Evolutionary conservation across 2,329 filamentous ascomycete species (phyloP).

Genomic region (Ophiobolus disseminans): DNA sequence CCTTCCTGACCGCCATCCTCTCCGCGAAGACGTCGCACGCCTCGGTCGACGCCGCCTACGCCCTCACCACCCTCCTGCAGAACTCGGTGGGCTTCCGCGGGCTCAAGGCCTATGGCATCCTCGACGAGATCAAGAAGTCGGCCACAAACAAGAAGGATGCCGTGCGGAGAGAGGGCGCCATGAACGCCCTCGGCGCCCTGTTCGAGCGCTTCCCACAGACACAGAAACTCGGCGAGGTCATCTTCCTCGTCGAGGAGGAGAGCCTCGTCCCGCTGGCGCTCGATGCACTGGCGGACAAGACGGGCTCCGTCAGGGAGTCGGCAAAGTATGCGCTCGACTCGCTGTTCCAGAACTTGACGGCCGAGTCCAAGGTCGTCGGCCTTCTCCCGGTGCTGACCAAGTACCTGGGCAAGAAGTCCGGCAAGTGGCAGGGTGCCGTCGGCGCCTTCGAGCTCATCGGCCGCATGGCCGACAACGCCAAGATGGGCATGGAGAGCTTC

Average conservation of each 20-base stretch:
- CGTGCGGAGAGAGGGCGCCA: constrained; percentile 83
- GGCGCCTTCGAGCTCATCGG: constrained; percentile 85
- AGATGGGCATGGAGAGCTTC: constrained; percentile 81
- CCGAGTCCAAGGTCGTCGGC: constrained; percentile 83
- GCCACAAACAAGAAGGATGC: constrained; percentile 94
- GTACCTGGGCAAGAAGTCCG: constrained; percentile 83
- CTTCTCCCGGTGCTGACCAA: constrained; percentile 76
- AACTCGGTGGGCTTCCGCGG: constrained; percentile 71
- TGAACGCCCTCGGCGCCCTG: constrained; percentile 92
- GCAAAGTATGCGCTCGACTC: constrained; percentile 94
- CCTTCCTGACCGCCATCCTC: constrained; percentile 54
- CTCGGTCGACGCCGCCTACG: constrained; percentile 69
- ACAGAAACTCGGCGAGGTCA: constrained; percentile 78
- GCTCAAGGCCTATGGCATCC: constrained; percentile 66
- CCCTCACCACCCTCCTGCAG: constrained; percentile 68
- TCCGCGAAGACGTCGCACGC: constrained; percentile 61
- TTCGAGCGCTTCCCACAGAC: constrained; percentile 86
- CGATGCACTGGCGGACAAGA: constrained; percentile 90
- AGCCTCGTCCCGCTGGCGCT: constrained; percentile 75
- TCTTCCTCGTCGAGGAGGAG: constrained; percentile 82
- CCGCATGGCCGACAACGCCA: constrained; percentile 93
- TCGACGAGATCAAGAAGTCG: constrained; percentile 74
- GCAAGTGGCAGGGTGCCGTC: constrained; percentile 97
- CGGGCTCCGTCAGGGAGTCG: constrained; percentile 83
- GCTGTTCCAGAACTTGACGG: constrained; percentile 77